These are phyloP conservation scores for Salvia splendens DNA, from an alignment of 257 asterid species.

Conservation along the genomic window DNA sequence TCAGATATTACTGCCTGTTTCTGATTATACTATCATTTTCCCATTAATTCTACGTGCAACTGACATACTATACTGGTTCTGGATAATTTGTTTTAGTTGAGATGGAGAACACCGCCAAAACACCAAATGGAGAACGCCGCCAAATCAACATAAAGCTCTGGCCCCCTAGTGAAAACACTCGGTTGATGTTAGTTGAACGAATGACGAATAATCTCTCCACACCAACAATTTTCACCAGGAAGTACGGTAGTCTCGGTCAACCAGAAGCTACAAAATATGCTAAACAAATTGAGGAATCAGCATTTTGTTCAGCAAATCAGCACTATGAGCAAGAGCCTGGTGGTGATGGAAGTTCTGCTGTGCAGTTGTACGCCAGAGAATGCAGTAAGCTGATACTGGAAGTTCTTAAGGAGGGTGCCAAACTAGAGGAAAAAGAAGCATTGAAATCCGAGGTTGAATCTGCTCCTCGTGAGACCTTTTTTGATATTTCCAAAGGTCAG, in stretches of 20 bases:
- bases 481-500: slow-evolving; percentile 84
- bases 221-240: slow-evolving; percentile 85
- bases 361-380: slow-evolving; percentile 88
- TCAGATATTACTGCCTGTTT: slow-evolving; percentile 4
- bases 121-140: slow-evolving; percentile 55
- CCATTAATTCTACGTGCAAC: slow-evolving; percentile 13
- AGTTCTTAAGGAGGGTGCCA: slow-evolving; percentile 61
- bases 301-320: slow-evolving; percentile 61
- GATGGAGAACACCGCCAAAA: slow-evolving; percentile 57
- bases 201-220: slow-evolving; percentile 81
- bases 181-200: slow-evolving; percentile 74
- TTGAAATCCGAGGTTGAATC: slow-evolving; percentile 40
- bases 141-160: slow-evolving; percentile 80
- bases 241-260: slow-evolving; percentile 65
- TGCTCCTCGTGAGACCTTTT: slow-evolving; percentile 41
- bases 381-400: slow-evolving; percentile 86
- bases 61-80: slow-evolving; percentile 13
- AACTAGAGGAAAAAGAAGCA: slow-evolving; percentile 41
- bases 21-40: background rate
- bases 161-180: slow-evolving; percentile 91
- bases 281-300: slow-evolving; percentile 69
- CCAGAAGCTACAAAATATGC: slow-evolving; percentile 67
- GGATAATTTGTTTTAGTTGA: slow-evolving; percentile 30
- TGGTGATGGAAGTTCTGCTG: slow-evolving; percentile 97
- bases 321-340: slow-evolving; percentile 80